Percentiles rank a stretch among this genome's conserved stretches.
Conservation (phyloP, 257 asterid genomes). For the Ocimum tenuiflorum region DNA sequence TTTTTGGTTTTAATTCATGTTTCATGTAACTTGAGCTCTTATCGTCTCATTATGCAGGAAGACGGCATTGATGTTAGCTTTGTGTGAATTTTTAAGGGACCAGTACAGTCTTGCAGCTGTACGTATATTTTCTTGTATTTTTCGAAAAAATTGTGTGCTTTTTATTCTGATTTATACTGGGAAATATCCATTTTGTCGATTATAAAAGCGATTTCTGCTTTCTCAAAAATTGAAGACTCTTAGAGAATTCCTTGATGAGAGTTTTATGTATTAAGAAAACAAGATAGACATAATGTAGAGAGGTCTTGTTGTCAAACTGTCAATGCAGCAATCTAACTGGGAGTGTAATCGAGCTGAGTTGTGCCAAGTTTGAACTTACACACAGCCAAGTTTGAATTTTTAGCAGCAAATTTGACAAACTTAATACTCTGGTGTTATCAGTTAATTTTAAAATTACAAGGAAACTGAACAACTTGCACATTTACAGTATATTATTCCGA, state of each 20-base stretch:
- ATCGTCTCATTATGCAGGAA: constrained; percentile 43
- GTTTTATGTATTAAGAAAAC: background rate
- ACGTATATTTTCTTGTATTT: constrained; percentile 20
- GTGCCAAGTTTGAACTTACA: background rate
- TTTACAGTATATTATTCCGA: background rate
- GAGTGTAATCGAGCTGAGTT: background rate
- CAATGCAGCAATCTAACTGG: background rate
- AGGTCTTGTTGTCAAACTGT: background rate
- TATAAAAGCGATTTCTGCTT: background rate
- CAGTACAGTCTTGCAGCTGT: constrained; percentile 94
- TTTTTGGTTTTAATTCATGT: background rate
- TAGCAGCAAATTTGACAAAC: no score
- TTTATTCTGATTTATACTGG: background rate
- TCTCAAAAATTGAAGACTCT: background rate
- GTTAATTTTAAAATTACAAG: no score
- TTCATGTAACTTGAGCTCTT: background rate
- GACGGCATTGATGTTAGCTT: constrained; percentile 84
- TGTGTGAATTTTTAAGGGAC: constrained; percentile 69
- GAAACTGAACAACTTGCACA: background rate
- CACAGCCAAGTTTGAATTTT: no score
- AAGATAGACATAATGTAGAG: background rate
- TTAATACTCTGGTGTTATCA: no score
- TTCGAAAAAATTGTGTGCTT: background rate
- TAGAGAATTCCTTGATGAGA: background rate
- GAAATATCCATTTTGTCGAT: background rate